Base-by-base conservation (phyloP, 2,329 filamentous ascomycete genomes). In the Claviceps africana region DNA sequence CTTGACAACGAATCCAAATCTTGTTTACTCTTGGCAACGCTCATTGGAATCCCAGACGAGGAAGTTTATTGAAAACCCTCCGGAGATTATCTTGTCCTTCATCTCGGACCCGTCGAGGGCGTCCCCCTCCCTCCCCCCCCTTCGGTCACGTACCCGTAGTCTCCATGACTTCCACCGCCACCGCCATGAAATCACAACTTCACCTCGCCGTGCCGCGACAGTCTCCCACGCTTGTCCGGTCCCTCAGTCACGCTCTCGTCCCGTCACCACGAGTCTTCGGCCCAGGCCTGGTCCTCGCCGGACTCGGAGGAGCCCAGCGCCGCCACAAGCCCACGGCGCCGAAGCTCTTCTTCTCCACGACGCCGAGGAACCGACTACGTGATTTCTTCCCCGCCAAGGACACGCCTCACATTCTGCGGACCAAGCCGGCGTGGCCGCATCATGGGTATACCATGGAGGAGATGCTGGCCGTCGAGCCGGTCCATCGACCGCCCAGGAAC, bases 391-490 rank as follows among this genome's bases (percentile, higher is more conserved):
- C 83, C 28, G 64, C 68, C 56, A 77, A 76, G 59, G 76, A 82
- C 60, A 82, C 80, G 2, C 69, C 75, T 21, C 72, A 76, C 53
- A 85, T 87, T 62, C 73, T 77, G 43, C 73, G 72, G 54, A 85
- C 83, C 0, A 75, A 76, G 17, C 72, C 83, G 6, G 77, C 83
- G 56, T 89, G 85, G 83, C 76, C 76, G 33, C 83, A 86, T 62
- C 82, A 82, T 55, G 77, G 82, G 55, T 95, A 87, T 66, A 86
- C 85, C 30, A 77, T 85, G 62, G 75, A 85, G 56, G 84, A 96
- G 65, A 93, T 97, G 85, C 72, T 78, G 25, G 68, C 68, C 21
- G 79, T 97, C 48, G 72, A 75, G 46, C 79, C 91, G 3, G 88
- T 84, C 22, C 91, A 97, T 64, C 84, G 91, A 25, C 67, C 83